Percentiles rank a stretch among this genome's conserved stretches.
Conservation (phyloP, 768 basidiomycete genomes). For the Tulasnella sp. region DNA sequence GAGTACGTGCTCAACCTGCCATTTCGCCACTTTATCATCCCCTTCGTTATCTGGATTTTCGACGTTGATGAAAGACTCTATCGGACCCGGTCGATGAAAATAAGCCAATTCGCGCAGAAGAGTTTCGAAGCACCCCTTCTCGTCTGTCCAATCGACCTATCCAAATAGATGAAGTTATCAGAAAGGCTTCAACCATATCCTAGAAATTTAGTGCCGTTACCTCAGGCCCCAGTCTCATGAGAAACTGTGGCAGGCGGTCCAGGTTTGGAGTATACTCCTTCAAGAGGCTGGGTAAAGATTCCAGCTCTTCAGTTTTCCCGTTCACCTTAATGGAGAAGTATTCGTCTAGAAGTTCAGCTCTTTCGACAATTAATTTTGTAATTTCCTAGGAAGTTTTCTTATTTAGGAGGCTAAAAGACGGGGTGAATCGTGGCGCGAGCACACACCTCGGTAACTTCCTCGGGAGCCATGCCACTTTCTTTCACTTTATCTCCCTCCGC, state of each 20-base stretch:
- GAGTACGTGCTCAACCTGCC: conserved; percentile 88
- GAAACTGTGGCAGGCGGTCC: conserved; percentile 80
- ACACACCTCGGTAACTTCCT: conserved; percentile 64
- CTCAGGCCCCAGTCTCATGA: conserved; percentile 90
- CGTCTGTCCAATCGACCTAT: conserved; percentile 85
- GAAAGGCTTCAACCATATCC: neutral
- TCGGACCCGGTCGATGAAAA: conserved; percentile 76
- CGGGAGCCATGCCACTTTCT: conserved; percentile 50
- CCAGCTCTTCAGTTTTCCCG: conserved; percentile 54
- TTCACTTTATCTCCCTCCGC: conserved; percentile 51
- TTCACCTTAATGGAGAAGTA: conserved; percentile 82
- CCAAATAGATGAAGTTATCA: neutral
- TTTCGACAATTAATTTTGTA: conserved; percentile 51
- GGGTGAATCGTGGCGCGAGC: neutral
- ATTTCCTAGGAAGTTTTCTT: conserved; percentile 51
- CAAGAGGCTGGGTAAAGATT: conserved; percentile 75
- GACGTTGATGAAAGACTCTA: conserved; percentile 34
- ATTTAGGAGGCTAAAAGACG: neutral
- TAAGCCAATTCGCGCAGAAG: conserved; percentile 87
- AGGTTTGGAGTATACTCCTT: conserved; percentile 87
- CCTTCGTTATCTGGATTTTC: conserved; percentile 28
- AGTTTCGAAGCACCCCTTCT: conserved; percentile 77
- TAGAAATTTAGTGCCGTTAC: conserved; percentile 40
- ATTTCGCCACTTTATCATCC: conserved; percentile 58
- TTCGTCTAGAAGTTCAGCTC: conserved; percentile 81